Evolutionary conservation across 345 rosid genomes (phyloP).

Genomic region (Clausena lansium): DNA sequence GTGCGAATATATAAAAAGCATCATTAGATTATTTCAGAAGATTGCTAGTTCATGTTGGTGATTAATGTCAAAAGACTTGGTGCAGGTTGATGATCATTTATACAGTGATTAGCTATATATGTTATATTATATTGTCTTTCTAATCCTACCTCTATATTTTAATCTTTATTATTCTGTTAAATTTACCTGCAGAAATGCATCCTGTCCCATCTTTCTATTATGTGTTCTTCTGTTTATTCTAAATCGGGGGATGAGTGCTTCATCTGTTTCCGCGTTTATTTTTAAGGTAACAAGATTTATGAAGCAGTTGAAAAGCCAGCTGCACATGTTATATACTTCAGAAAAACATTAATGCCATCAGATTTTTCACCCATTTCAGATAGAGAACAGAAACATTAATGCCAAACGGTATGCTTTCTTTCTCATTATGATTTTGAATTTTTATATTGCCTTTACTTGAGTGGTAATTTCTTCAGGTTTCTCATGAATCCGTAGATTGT

Average conservation of each 20-base stretch:
- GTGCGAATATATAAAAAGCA: conserved; percentile 10
- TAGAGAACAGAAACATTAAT: conserved; percentile 4
- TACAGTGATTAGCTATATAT: neutral
- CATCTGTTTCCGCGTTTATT: neutral
- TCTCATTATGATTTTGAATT: neutral
- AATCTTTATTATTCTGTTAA: neutral
- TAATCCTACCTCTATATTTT: neutral
- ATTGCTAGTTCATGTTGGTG: conserved; percentile 7
- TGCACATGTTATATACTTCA: conserved; percentile 2
- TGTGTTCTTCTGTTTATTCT: conserved; percentile 3
- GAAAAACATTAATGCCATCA: neutral
- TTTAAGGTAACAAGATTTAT: conserved; percentile 11
- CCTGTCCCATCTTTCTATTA: neutral
- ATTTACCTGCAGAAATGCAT: conserved; percentile 4
- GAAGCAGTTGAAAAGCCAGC: conserved; percentile 14
- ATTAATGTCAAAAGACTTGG: conserved; percentile 5
- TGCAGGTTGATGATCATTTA: neutral
- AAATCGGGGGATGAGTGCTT: neutral
- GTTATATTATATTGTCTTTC: neutral
- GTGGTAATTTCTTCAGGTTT: neutral
- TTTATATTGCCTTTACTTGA: neutral
- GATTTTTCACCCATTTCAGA: neutral
- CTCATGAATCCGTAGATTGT: neutral
- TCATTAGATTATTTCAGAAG: conserved; percentile 12
- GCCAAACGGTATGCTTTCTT: conserved; percentile 1